Base-by-base conservation (phyloP, 1,284 basidiomycete genomes). In the Leccinum subspadiceum region DNA sequence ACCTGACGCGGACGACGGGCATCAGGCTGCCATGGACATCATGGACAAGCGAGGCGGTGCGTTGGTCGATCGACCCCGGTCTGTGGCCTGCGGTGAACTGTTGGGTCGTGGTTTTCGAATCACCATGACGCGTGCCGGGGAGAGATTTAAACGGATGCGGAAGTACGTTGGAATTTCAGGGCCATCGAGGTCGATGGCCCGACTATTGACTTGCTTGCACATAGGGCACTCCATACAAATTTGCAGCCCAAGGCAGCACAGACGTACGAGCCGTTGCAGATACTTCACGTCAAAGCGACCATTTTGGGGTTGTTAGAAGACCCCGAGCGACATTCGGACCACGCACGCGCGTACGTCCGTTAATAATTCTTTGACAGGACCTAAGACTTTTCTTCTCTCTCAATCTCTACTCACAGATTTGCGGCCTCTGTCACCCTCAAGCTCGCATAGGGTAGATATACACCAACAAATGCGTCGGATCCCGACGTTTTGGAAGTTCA, bases 21-120 rank as follows among this genome's bases (percentile, higher is more conserved):
- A 24, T 13, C 24, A 64, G 65, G 62, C 65, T 0, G 62, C 58
- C 50, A 48, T 55, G 61, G 64, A 64, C 9, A 66, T 66, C 44
- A 61, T 66, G 58, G 64, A 66, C 22, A 64, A 53, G 33, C 50
- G 44, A 22, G 62, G 62, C 1, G 13, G 6, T 17, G 26, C 6
- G 0, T 35, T 57, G 15, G 53, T 6, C 13, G 63, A 62, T 41
- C 55, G 61, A 33, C 61, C 61, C 10, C 64, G 48, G 7, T 31
- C 24, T 20, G 31, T 61, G 6, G 63, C 62, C 10, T 15, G 58
- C 31, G 51, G 51, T 0, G 53, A 66, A 35, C 1, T 64, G 2
- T 22, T 64, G 22, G 15, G 48, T 22, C 5, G 65, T 17, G 62
- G 65, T 37, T 26, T 66, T 9, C 54, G 65, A 15, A 0, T 62